Evolutionary conservation across 441 rosid species (phyloP).

Genomic region (Cnidoscolus chayamansa): DNA sequence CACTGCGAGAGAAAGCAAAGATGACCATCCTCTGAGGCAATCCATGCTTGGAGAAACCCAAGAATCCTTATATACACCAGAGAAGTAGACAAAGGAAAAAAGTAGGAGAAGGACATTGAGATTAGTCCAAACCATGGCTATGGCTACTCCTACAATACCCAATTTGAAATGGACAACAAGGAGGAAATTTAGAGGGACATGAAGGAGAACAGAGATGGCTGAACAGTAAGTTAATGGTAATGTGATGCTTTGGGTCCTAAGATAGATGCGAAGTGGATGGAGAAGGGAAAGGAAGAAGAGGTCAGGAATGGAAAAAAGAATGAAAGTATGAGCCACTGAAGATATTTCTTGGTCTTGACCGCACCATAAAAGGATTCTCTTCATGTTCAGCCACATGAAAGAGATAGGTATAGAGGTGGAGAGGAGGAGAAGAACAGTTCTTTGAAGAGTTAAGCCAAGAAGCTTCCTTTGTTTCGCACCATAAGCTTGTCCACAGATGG

Average conservation of each 20-base stretch:
- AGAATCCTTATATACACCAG: slow-evolving; percentile 63
- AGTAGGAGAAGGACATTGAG: slow-evolving; percentile 69
- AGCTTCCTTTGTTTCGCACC: slow-evolving; percentile 89
- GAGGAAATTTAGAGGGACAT: slow-evolving; percentile 69
- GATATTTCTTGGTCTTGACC: slow-evolving; percentile 82
- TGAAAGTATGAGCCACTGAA: slow-evolving; percentile 72
- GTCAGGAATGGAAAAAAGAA: slow-evolving; percentile 79
- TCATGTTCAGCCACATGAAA: slow-evolving; percentile 76
- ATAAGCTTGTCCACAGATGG: slow-evolving; percentile 94
- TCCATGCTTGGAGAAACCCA: slow-evolving; percentile 80
- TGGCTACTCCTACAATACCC: slow-evolving; percentile 84
- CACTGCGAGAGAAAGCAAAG: slow-evolving; percentile 70
- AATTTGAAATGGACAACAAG: slow-evolving; percentile 67
- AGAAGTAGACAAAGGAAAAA: slow-evolving; percentile 61
- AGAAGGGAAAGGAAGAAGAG: slow-evolving; percentile 83
- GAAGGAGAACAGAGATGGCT: slow-evolving; percentile 75
- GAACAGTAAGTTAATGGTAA: slow-evolving; percentile 85
- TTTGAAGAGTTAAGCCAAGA: slow-evolving; percentile 88
- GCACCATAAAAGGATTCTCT: slow-evolving; percentile 61
- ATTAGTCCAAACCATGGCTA: slow-evolving; percentile 90
- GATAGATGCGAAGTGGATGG: slow-evolving; percentile 84
- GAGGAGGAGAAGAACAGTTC: slow-evolving; percentile 90
- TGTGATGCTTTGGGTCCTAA: slow-evolving; percentile 82
- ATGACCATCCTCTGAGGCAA: slow-evolving; percentile 78
- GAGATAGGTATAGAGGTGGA: slow-evolving; percentile 76